These are phyloP conservation scores for Camelina laxa DNA, from an alignment of 345 rosid species.

Conservation along the genomic window DNA sequence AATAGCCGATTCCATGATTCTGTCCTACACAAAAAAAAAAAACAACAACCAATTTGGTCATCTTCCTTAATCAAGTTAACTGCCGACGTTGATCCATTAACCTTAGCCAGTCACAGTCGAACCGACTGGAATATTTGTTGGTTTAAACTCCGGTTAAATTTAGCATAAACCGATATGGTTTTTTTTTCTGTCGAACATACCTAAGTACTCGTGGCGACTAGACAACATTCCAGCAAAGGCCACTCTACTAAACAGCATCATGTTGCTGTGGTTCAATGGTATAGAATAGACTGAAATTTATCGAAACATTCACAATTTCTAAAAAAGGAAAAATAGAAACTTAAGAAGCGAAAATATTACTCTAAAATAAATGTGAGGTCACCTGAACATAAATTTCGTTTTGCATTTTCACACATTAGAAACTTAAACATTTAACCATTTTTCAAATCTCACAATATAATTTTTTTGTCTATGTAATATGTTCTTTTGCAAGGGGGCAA, in stretches of 20 bases:
- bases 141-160: not conserved
- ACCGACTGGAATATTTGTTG: not conserved
- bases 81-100: slow-evolving; percentile 31
- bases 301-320: not conserved
- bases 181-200: not conserved
- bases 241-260: not conserved
- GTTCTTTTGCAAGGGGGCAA: no score
- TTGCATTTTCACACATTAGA: no score
- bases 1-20: not conserved
- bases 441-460: no score
- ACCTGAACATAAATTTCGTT: no score
- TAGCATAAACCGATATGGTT: not conserved
- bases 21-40: slow-evolving; percentile 9
- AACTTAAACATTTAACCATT: no score
- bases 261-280: slow-evolving; percentile 5
- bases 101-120: slow-evolving; percentile 10
- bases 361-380: no score
- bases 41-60: not conserved
- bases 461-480: no score
- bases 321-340: no score
- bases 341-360: no score
- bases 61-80: slow-evolving; percentile 21
- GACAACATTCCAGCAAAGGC: slow-evolving; percentile 4
- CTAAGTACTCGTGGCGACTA: slow-evolving; percentile 4
- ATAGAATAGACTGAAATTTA: not conserved